A percentile compares a stretch with the other conserved stretches of the same genome.
These are phyloP conservation scores for Hyparrhenia diplandra DNA, from an alignment of 176 grass and related monocot species.

Conservation along the genomic window DNA sequence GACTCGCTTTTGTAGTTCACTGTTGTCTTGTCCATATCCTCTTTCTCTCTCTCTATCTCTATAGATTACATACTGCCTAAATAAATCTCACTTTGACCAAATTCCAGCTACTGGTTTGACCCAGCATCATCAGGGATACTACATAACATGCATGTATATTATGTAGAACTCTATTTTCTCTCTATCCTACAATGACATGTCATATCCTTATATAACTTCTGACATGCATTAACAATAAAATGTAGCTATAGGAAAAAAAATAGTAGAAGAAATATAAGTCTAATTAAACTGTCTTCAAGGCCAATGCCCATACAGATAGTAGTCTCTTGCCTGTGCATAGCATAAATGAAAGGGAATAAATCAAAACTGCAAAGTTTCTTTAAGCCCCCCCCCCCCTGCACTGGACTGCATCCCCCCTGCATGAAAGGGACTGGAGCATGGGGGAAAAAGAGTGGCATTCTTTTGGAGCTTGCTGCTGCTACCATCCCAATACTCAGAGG, in stretches of 20 bases:
- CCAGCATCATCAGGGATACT: neutral
- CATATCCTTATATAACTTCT: conserved; percentile 6
- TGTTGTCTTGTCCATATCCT: conserved; percentile 41
- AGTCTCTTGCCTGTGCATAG: neutral
- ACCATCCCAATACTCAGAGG: neutral
- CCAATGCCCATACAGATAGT: conserved; percentile 20
- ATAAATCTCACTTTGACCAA: neutral
- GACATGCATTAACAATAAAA: neutral
- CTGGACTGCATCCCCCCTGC: conserved; percentile 21
- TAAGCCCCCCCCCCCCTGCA: neutral
- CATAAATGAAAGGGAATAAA: conserved; percentile 14
- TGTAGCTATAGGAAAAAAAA: neutral
- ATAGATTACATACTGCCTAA: neutral
- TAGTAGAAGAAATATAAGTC: neutral
- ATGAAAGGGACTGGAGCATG: conserved; percentile 52
- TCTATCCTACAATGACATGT: conserved; percentile 7
- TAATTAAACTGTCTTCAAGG: neutral
- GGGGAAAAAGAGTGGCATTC: conserved; percentile 18
- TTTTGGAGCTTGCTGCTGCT: conserved; percentile 24
- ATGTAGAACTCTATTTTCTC: too few species aligned
- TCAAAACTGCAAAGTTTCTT: conserved; percentile 43
- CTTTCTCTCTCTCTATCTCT: neutral
- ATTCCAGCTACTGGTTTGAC: neutral
- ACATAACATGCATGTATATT: neutral
- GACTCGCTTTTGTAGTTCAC: conserved; percentile 43